A percentile compares a stretch with the other conserved stretches of the same genome.
These are phyloP conservation scores for Neurospora sp. DNA, from an alignment of 495 filamentous ascomycete genomes.

Conservation along the genomic window DNA sequence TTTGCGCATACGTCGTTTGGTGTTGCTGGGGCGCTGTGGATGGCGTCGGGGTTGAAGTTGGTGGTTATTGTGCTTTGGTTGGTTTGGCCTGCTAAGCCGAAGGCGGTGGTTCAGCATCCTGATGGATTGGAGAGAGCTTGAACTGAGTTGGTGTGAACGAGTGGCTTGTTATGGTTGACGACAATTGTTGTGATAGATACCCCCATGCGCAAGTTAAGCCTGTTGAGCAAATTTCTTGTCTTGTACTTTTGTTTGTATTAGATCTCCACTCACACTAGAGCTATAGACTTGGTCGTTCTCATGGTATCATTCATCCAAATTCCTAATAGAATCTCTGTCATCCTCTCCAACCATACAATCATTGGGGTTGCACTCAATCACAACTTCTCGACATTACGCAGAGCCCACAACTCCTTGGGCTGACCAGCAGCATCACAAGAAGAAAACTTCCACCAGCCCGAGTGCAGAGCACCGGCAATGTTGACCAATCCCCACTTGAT, in stretches of 20 bases:
- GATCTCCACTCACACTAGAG: neutral
- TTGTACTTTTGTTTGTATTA: neutral
- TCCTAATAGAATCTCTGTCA: neutral
- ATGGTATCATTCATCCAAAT: neutral
- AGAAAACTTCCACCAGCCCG: constrained; percentile 44
- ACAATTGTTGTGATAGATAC: neutral
- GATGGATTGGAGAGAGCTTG: neutral
- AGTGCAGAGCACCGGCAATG: constrained; percentile 31
- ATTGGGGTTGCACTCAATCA: neutral
- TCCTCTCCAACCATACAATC: neutral
- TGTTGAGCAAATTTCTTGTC: neutral
- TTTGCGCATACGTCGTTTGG: constrained; percentile 46
- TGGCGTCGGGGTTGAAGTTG: constrained; percentile 44
- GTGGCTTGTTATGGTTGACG: neutral
- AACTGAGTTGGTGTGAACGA: neutral
- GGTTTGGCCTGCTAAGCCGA: constrained; percentile 35
- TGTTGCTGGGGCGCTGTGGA: constrained; percentile 54
- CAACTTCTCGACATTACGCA: neutral
- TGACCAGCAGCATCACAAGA: constrained; percentile 33
- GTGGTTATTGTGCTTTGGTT: constrained; percentile 44
- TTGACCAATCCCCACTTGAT: constrained; percentile 38
- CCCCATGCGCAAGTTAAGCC: neutral
- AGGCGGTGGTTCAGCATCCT: neutral
- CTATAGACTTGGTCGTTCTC: neutral
- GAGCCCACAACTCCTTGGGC: constrained; percentile 25